Conservation (phyloP, 192 early-diverging fungal species). For the Allomyces macrogynus region DNA sequence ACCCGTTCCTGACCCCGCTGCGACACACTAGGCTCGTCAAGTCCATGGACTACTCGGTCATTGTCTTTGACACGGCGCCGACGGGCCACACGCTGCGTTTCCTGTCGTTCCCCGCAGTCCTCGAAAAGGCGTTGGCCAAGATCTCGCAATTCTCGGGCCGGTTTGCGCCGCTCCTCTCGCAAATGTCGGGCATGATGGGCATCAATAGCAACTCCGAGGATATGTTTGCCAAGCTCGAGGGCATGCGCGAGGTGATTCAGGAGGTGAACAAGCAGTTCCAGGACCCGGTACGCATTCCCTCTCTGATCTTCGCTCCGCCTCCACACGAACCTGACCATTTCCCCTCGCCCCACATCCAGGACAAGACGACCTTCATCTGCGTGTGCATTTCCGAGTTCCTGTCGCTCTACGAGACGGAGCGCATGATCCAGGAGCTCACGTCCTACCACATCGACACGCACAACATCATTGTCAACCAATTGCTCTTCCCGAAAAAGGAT, state of each 20-base stretch:
- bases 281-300: slow-evolving; percentile 53
- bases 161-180: slow-evolving; percentile 93
- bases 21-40: slow-evolving; percentile 78
- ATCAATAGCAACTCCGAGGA: slow-evolving; percentile 71
- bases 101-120: slow-evolving; percentile 86
- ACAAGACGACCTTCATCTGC: slow-evolving; percentile 97
- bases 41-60: slow-evolving; percentile 94
- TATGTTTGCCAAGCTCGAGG: slow-evolving; percentile 84
- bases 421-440: slow-evolving; percentile 98
- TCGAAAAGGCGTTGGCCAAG: slow-evolving; percentile 96
- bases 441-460: slow-evolving; percentile 95
- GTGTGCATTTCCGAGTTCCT: slow-evolving; percentile 99
- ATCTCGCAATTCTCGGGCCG: slow-evolving; percentile 74
- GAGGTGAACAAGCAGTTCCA: slow-evolving; percentile 99
- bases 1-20: neutral
- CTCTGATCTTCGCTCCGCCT: neutral
- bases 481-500: slow-evolving; percentile 77
- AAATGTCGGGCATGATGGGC: slow-evolving; percentile 84
- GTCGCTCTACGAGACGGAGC: slow-evolving; percentile 97
- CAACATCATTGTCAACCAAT: slow-evolving; percentile 98
- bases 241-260: slow-evolving; percentile 87
- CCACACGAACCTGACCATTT: neutral
- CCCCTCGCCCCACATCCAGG: slow-evolving; percentile 14
- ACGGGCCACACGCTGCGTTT: slow-evolving; percentile 98
- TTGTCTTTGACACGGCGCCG: slow-evolving; percentile 98